These are phyloP conservation scores for Aegilops sharonensis DNA, from an alignment of 176 grass and related monocot genomes.

Conservation along the genomic window DNA sequence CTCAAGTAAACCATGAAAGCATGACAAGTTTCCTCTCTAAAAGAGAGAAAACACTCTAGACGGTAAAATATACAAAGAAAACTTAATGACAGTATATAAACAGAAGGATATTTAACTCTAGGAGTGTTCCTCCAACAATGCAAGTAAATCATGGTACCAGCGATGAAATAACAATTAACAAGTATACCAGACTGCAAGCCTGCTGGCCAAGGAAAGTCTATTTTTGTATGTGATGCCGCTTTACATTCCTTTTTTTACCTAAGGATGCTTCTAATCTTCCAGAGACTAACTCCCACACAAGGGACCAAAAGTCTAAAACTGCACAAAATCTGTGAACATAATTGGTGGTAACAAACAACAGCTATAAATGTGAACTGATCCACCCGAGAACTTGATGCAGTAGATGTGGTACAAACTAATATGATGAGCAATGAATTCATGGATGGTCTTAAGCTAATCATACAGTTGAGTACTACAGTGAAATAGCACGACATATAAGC, in stretches of 20 bases:
- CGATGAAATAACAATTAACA: background rate
- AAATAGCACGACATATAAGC: background rate
- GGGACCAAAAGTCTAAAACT: background rate
- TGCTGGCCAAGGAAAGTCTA: background rate
- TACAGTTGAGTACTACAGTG: background rate
- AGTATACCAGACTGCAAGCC: background rate
- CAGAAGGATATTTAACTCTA: slow-evolving; percentile 4
- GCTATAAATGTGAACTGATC: background rate
- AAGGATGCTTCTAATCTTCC: background rate
- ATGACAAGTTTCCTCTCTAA: slow-evolving; percentile 11
- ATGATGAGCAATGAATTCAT: background rate
- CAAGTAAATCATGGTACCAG: background rate
- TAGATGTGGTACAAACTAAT: background rate
- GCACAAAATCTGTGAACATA: background rate
- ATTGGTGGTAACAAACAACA: background rate
- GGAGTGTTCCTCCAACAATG: background rate
- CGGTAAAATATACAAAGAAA: background rate
- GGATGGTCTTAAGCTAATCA: background rate
- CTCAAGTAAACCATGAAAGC: slow-evolving; percentile 29
- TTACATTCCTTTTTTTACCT: background rate
- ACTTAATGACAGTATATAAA: background rate
- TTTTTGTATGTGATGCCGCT: background rate
- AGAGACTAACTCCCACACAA: slow-evolving; percentile 15
- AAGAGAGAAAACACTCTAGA: background rate
- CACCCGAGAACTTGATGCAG: background rate